A percentile compares a stretch with the other conserved stretches of the same genome.
phyloP scores from a whole-genome alignment of 495 filamentous ascomycete species.

The Tuber microsphaerosporum region DNA sequence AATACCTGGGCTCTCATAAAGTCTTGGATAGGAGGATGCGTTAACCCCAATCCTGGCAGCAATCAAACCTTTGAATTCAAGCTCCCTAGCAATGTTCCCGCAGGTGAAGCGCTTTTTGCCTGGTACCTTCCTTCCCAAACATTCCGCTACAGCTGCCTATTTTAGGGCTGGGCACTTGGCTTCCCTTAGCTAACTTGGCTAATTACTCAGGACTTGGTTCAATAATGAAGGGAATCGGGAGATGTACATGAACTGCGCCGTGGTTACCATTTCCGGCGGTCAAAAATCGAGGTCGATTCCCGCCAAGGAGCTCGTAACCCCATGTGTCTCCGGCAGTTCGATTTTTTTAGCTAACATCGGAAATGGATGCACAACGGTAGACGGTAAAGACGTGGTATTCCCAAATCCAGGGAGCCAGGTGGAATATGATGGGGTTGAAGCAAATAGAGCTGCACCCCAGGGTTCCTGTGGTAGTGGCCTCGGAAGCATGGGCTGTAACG shows the following conservation, averaged over 20 bases:
- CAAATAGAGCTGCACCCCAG: slow-evolving; percentile 17
- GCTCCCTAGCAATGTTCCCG: slow-evolving; percentile 46
- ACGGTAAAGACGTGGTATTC: slow-evolving; percentile 50
- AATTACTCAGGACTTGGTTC: slow-evolving; percentile 49
- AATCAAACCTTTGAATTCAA: slow-evolving; percentile 48
- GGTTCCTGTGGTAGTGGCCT: slow-evolving; percentile 27
- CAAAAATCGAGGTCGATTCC: slow-evolving; percentile 42
- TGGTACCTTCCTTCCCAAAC: slow-evolving; percentile 46
- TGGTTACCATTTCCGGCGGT: slow-evolving; percentile 50
- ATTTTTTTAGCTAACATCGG: slow-evolving; percentile 61
- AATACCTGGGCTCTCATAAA: slow-evolving; percentile 57
- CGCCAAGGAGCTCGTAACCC: slow-evolving; percentile 16
- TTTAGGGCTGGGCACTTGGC: not conserved
- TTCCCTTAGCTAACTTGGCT: slow-evolving; percentile 34
- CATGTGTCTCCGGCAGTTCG: slow-evolving; percentile 47
- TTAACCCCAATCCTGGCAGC: slow-evolving; percentile 42
- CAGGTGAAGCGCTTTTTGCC: slow-evolving; percentile 54
- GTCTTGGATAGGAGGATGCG: slow-evolving; percentile 57
- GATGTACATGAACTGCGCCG: slow-evolving; percentile 62
- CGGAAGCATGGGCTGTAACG: not conserved
- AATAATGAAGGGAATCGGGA: slow-evolving; percentile 62
- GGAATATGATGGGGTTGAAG: slow-evolving; percentile 31
- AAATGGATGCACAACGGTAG: slow-evolving; percentile 51
- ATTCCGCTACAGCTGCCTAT: not conserved
- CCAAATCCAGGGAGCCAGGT: slow-evolving; percentile 58